phyloP scores from a whole-genome alignment of 192 early-diverging fungal genomes.

The Phycomyces nitens region DNA sequence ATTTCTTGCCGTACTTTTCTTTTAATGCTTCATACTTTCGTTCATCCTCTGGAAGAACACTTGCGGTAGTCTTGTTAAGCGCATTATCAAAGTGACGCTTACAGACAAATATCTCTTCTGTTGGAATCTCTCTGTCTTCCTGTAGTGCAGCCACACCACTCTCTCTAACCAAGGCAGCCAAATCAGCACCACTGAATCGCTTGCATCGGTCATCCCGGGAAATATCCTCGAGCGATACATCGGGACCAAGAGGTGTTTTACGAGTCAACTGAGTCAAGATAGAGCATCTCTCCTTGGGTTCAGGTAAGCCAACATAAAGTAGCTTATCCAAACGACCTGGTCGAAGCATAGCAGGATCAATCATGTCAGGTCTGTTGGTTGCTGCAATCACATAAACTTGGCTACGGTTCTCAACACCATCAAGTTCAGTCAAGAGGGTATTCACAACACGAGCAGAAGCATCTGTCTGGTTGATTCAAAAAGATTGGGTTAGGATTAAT shows the following conservation, averaged over 20 bases:
- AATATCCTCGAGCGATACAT: constrained; percentile 55
- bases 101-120: constrained; percentile 50
- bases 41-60: constrained; percentile 52
- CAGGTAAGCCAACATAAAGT: constrained; percentile 96
- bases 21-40: constrained; percentile 13
- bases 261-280: constrained; percentile 80
- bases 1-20: constrained; percentile 23
- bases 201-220: constrained; percentile 65
- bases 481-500: neutral
- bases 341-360: constrained; percentile 97
- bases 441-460: constrained; percentile 94
- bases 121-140: constrained; percentile 10
- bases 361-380: constrained; percentile 86
- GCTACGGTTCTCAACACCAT: constrained; percentile 87
- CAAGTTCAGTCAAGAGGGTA: constrained; percentile 93
- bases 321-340: constrained; percentile 94
- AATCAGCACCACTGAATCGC: constrained; percentile 73
- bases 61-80: constrained; percentile 74
- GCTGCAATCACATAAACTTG: constrained; percentile 96
- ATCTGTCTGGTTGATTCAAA: constrained; percentile 57
- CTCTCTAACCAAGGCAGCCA: constrained; percentile 72
- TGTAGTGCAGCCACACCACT: constrained; percentile 78
- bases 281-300: constrained; percentile 70
- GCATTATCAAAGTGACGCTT: constrained; percentile 74
- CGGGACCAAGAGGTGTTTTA: constrained; percentile 67